Base-by-base conservation (phyloP, 1,284 basidiomycete species). In the Moesziomyces sp. region DNA sequence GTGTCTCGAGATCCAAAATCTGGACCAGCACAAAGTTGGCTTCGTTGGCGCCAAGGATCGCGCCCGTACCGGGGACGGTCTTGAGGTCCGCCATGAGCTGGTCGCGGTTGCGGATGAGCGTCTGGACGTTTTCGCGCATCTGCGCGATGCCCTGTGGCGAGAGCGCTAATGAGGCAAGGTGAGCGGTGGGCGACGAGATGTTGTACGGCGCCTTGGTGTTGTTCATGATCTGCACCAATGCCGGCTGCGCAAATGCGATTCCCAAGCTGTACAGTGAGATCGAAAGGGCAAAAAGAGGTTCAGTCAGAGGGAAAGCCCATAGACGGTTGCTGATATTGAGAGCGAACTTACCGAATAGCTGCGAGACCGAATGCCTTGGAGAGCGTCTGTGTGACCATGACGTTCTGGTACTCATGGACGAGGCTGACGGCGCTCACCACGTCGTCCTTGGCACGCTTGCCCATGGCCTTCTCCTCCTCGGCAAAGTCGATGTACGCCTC, bases 151-250 rank as follows among this genome's bases (percentile, higher is more conserved):
- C 91, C 14, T 85, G 80, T 0, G 89, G 87, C 0, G 91, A 89
- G 38, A 93, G 88, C 0, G 96, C 93, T 11, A 91, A 88, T 14
- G 91, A 86, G 0, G 94, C 94, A 30, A 98, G 89, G 49, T 89
- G 87, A 8, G 96, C 93, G 3, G 94, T 93, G 0, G 94, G 94
- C 0, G 91, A 89, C 14, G 94, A 96, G 76, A 99, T 91, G 85
- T 97, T 97, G 87, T 99, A 99, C 0, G 96, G 96, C 0, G 96
- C 97, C 85, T 99, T 99, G 54, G 96, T 93, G 85, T 98, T 99
- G 79, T 91, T 90, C 67, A 99, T 89, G 76, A 98, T 89, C 83
- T 96, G 95, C 50, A 97, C 91, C 19, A 98, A 86, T 0, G 92
- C 90, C 0, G 93, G 93, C 74, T 95, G 91, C 3, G 93, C 93